These are phyloP conservation scores for Alternaria arborescens DNA, from an alignment of 2,329 filamentous ascomycete genomes.

Conservation along the genomic window DNA sequence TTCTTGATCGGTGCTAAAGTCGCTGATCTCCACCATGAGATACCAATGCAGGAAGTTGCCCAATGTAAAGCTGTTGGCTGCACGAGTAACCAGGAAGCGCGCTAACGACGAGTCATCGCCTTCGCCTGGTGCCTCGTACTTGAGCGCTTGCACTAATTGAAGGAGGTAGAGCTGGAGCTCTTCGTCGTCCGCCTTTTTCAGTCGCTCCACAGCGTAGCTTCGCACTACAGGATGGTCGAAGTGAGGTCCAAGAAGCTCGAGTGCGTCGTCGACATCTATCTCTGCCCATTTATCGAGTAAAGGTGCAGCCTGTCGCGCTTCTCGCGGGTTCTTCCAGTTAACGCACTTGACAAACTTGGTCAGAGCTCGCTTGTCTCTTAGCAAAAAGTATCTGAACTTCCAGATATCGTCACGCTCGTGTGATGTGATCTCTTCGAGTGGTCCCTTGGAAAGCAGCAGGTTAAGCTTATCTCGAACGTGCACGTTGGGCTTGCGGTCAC, in stretches of 20 bases:
- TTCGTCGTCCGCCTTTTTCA: slow-evolving; percentile 91
- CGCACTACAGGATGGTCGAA: slow-evolving; percentile 90
- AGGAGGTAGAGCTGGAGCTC: slow-evolving; percentile 91
- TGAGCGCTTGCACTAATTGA: slow-evolving; percentile 93
- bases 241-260: slow-evolving; percentile 90
- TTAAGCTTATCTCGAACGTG: slow-evolving; percentile 96
- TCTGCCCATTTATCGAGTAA: slow-evolving; percentile 93
- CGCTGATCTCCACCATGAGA: slow-evolving; percentile 96
- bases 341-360: slow-evolving; percentile 99
- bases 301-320: slow-evolving; percentile 88
- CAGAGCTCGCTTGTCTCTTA: slow-evolving; percentile 82
- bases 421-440: slow-evolving; percentile 83
- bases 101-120: slow-evolving; percentile 85
- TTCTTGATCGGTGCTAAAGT: slow-evolving; percentile 76
- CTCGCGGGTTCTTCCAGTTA: slow-evolving; percentile 86
- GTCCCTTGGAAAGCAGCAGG: slow-evolving; percentile 87
- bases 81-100: slow-evolving; percentile 86
- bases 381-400: slow-evolving; percentile 96
- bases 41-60: slow-evolving; percentile 99
- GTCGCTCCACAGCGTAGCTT: slow-evolving; percentile 89
- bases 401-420: slow-evolving; percentile 97
- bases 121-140: slow-evolving; percentile 67
- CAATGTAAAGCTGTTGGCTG: slow-evolving; percentile 85
- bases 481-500: slow-evolving; percentile 94
- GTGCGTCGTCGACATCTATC: slow-evolving; percentile 94